Evolutionary conservation across 2,329 filamentous ascomycete species (phyloP), one percentile per base, ranked within the genome.

Genomic region (Talaromyces sp.): DNA sequence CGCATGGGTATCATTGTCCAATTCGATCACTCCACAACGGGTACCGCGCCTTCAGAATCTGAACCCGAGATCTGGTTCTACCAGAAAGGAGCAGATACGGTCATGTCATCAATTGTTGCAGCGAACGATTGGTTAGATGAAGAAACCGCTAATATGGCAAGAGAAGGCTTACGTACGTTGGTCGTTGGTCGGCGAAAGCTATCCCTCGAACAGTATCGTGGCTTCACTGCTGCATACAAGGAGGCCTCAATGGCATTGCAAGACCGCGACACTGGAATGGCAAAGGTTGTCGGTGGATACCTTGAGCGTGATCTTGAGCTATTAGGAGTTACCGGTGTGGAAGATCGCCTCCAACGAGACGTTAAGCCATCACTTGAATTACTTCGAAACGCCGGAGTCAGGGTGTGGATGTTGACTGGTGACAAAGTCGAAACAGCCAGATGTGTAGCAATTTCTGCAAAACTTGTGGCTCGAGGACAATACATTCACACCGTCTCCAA

Each of bases 361-460:
- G 95, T 99, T 73, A 99, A 98, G 77, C 91, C 94, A 1, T 97
- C 93, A 0, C 84, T 99, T 5, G 96, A 99, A 77, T 86, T 99
- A 5, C 86, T 99, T 61, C 91, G 95, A 70, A 99, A 99, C 72
- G 95, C 95, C 0, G 95, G 95, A 29, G 95, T 99, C 80, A 98
- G 98, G 78, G 98, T 99, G 60, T 99, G 95, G 95, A 99, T 99
- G 95, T 83, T 99, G 75, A 99, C 95, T 0, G 95, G 95, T 56
- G 95, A 99, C 83, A 99, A 99, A 79, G 92, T 99, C 2, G 95
- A 99, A 79, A 99, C 95, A 15, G 95, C 95, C 17, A 89, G 95
- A 40, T 99, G 95, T 78, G 94, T 99, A 13, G 96, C 95, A 1
- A 91, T 99, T 51, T 96, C 91, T 73, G 93, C 94, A 34, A 97